A percentile compares a stretch with the other conserved stretches of the same genome.
phyloP scores from a whole-genome alignment of 345 rosid genomes.

The Odontarrhena argentea region DNA sequence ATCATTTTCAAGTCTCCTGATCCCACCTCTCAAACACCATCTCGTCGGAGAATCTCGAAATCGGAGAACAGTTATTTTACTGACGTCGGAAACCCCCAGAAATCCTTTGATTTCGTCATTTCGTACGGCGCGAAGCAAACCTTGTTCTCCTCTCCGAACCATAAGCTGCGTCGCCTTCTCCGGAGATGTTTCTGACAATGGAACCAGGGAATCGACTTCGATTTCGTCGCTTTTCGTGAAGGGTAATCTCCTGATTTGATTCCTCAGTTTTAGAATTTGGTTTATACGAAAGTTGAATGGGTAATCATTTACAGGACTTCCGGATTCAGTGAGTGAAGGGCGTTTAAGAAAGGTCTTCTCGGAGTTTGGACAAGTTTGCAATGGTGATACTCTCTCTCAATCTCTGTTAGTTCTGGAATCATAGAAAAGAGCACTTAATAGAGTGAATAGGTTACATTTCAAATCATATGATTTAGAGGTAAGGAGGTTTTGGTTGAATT shows the following conservation, averaged over 20 bases:
- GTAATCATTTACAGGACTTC: conserved; percentile 42
- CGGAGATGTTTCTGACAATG: conserved; percentile 21
- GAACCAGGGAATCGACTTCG: conserved; percentile 27
- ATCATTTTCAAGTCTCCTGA: background rate
- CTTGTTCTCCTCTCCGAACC: conserved; percentile 31
- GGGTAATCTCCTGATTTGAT: conserved; percentile 12
- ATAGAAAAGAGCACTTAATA: background rate
- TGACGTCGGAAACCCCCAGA: conserved; percentile 17
- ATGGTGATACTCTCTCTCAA: conserved; percentile 41
- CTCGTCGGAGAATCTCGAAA: background rate
- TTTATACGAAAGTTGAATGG: conserved; percentile 1
- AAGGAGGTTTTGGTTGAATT: background rate
- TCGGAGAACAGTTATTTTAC: background rate
- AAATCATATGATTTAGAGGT: conserved; percentile 14
- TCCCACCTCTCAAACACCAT: conserved; percentile 6
- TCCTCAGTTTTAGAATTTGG: background rate
- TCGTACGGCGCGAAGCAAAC: conserved; percentile 3
- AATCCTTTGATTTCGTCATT: conserved; percentile 17
- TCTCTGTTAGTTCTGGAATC: conserved; percentile 14
- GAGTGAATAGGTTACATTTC: background rate
- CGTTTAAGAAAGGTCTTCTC: conserved; percentile 52
- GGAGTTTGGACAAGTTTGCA: conserved; percentile 53
- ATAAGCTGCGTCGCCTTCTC: conserved; percentile 29
- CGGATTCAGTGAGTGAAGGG: conserved; percentile 56
- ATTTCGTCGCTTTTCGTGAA: conserved; percentile 41